These are phyloP conservation scores for Phycomyces nitens DNA, from an alignment of 192 early-diverging fungal species.

Conservation along the genomic window DNA sequence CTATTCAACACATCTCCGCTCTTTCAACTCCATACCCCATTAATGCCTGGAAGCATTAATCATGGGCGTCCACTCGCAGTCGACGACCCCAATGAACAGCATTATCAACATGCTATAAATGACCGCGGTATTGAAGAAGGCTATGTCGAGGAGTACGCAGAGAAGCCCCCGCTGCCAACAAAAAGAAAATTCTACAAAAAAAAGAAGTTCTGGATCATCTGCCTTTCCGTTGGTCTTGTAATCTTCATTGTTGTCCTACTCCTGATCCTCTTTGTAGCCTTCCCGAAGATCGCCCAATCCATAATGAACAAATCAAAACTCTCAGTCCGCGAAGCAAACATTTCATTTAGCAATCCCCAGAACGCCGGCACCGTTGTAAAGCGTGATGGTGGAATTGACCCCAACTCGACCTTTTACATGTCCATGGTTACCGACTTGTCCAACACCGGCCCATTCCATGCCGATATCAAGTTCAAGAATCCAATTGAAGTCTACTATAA, in stretches of 20 bases:
- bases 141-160: constrained; percentile 38
- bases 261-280: constrained; percentile 47
- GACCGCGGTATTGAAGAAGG: constrained; percentile 5
- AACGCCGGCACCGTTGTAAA: constrained; percentile 1
- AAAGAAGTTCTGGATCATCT: constrained; percentile 54
- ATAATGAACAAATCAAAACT: constrained; percentile 43
- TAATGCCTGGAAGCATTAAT: constrained; percentile 21
- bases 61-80: constrained; percentile 5
- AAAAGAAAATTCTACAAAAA: constrained; percentile 44
- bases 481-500: constrained; percentile 43
- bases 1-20: constrained; percentile 12
- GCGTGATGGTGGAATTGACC: constrained; percentile 7
- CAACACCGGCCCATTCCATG: constrained; percentile 51
- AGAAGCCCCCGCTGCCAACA: constrained; percentile 34
- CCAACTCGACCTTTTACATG: constrained; percentile 37
- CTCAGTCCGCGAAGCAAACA: constrained; percentile 35
- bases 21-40: constrained; percentile 4
- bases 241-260: constrained; percentile 44
- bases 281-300: constrained; percentile 49
- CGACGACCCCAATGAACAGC: constrained; percentile 10
- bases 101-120: constrained; percentile 16
- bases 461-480: constrained; percentile 44
- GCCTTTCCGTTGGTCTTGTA: constrained; percentile 44
- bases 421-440: constrained; percentile 34
- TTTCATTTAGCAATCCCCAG: constrained; percentile 32